phyloP scores from a whole-genome alignment of 2,329 filamentous ascomycete genomes.

The Epichloe elymi region DNA sequence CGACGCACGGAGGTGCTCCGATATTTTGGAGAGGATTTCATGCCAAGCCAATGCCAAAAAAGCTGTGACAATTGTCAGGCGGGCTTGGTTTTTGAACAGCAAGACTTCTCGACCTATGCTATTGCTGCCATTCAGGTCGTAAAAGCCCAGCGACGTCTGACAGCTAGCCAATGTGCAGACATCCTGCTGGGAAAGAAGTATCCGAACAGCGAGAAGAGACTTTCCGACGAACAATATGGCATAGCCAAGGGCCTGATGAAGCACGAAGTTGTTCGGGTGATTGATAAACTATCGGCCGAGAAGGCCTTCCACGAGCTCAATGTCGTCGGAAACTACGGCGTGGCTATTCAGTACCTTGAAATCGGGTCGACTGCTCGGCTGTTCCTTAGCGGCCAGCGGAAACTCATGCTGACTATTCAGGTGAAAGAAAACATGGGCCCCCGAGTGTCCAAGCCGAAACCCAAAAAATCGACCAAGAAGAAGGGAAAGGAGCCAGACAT shows the following conservation, averaged over 20 bases:
- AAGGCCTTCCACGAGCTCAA: slow-evolving; percentile 62
- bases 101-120: slow-evolving; percentile 68
- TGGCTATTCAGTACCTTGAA: slow-evolving; percentile 61
- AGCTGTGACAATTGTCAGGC: slow-evolving; percentile 85
- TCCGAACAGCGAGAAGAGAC: slow-evolving; percentile 39
- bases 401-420: slow-evolving; percentile 31
- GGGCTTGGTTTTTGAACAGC: slow-evolving; percentile 53
- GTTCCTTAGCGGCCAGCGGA: slow-evolving; percentile 32
- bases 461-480: slow-evolving; percentile 26
- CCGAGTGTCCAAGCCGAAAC: slow-evolving; percentile 18
- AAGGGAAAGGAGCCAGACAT: slow-evolving; percentile 20
- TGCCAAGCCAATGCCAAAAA: slow-evolving; percentile 53
- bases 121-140: slow-evolving; percentile 58
- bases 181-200: slow-evolving; percentile 60
- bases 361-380: slow-evolving; percentile 27
- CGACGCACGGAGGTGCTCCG: slow-evolving; percentile 74
- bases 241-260: slow-evolving; percentile 56
- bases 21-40: slow-evolving; percentile 89
- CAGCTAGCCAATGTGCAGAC: slow-evolving; percentile 71
- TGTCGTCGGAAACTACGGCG: slow-evolving; percentile 34
- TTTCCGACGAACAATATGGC: slow-evolving; percentile 50
- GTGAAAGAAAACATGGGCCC: slow-evolving; percentile 18
- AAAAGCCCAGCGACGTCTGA: slow-evolving; percentile 46
- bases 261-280: slow-evolving; percentile 71
- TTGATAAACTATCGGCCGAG: slow-evolving; percentile 61